These are phyloP conservation scores for Starmerella riodocensis DNA, from an alignment of 805 yeast species.

Conservation along the genomic window DNA sequence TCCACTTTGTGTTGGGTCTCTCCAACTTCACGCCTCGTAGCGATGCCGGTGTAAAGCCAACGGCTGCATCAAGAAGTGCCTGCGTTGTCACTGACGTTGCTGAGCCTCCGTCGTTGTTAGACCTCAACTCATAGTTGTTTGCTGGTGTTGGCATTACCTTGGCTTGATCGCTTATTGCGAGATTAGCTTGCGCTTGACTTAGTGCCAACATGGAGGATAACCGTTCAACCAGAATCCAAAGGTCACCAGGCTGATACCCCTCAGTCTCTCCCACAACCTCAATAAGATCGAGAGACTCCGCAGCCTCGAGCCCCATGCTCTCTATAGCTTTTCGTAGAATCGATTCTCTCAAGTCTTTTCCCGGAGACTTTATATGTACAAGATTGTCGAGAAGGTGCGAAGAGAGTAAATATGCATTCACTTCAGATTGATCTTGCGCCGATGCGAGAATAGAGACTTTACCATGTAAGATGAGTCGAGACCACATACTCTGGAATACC, in stretches of 20 bases:
- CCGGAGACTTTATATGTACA: conserved; percentile 53
- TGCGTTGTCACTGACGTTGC: conserved; percentile 12
- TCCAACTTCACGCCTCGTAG: conserved; percentile 77
- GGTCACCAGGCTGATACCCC: conserved; percentile 77
- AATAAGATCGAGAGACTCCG: conserved; percentile 23
- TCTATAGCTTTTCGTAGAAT: conserved; percentile 36
- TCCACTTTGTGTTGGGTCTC: conserved; percentile 64
- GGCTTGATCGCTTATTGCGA: not conserved
- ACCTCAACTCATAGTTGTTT: too few species aligned
- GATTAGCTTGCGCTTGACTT: not conserved
- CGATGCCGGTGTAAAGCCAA: conserved; percentile 64
- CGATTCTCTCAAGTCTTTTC: conserved; percentile 42
- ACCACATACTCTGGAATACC: conserved; percentile 37
- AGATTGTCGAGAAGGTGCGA: conserved; percentile 60
- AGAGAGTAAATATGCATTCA: conserved; percentile 48
- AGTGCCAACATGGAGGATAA: conserved; percentile 21
- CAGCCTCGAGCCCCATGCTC: conserved; percentile 24
- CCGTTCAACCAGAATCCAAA: conserved; percentile 58
- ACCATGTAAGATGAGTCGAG: conserved; percentile 30
- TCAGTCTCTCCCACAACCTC: conserved; percentile 61
- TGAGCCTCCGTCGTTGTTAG: not conserved
- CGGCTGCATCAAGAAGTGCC: conserved; percentile 44
- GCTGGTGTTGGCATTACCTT: too few species aligned
- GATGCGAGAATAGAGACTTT: conserved; percentile 49
- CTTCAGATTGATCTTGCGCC: conserved; percentile 47